These are phyloP conservation scores for Tricholoma sp. DNA, from an alignment of 768 basidiomycete genomes.

Conservation along the genomic window DNA sequence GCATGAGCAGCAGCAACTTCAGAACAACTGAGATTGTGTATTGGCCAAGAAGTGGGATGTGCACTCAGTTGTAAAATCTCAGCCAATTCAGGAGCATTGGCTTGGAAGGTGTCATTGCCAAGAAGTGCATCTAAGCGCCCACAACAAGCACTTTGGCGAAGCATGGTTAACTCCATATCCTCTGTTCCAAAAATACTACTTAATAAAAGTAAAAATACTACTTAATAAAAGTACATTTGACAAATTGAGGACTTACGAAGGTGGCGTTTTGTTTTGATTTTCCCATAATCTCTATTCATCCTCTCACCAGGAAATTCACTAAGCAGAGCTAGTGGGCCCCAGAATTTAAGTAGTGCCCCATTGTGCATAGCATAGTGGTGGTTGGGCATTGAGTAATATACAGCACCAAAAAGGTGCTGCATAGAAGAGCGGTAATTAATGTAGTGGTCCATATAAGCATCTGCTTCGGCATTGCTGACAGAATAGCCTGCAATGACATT, in stretches of 20 bases:
- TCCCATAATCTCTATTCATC: conserved; percentile 23
- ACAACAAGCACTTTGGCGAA: neutral
- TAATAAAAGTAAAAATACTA: neutral
- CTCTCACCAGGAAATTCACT: conserved; percentile 28
- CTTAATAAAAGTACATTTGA: neutral
- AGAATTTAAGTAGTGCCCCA: conserved; percentile 20
- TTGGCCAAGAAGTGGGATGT: neutral
- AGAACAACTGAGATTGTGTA: neutral
- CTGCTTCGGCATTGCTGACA: conserved; percentile 9
- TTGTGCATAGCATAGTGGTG: conserved; percentile 31
- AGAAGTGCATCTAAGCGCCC: neutral
- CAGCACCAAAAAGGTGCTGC: conserved; percentile 14
- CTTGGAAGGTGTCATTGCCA: neutral
- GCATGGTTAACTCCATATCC: neutral
- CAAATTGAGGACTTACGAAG: conserved; percentile 10
- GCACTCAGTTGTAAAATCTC: neutral
- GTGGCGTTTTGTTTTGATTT: conserved; percentile 20
- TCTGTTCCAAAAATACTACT: neutral
- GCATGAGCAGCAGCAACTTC: neutral
- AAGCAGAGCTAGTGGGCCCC: conserved; percentile 23
- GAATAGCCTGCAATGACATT: conserved; percentile 22
- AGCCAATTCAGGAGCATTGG: neutral
- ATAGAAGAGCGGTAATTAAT: conserved; percentile 16
- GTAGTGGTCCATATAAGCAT: conserved; percentile 15
- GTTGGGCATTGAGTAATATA: conserved; percentile 20